These are phyloP conservation scores for Diutina siamensis DNA, from an alignment of 1,139 yeast species.

Conservation along the genomic window DNA sequence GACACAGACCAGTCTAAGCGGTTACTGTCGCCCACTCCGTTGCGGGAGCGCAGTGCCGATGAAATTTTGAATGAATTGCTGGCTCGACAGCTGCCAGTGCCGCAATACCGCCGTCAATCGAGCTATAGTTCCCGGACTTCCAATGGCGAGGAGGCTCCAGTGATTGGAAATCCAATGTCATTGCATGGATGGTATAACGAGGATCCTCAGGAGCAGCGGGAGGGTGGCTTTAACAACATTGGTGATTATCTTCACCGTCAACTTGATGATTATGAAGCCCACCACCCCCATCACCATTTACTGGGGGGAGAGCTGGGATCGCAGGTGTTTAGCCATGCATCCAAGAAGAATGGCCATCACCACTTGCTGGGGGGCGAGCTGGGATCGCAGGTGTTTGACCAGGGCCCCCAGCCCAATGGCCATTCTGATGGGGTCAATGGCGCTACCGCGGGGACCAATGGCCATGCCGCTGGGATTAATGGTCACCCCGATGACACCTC, in stretches of 20 bases:
- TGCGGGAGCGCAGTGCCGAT: constrained; percentile 1
- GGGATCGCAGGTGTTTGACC: too few species aligned
- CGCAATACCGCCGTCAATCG: not conserved
- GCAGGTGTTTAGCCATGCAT: too few species aligned
- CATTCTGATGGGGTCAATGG: not conserved
- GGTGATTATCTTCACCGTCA: not conserved
- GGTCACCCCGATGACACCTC: not conserved
- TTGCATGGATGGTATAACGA: not conserved
- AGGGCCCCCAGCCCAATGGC: too few species aligned
- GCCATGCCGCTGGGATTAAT: not conserved
- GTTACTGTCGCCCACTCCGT: too few species aligned
- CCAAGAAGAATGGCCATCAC: too few species aligned
- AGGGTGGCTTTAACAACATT: not conserved
- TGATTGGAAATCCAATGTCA: not conserved
- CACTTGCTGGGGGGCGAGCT: too few species aligned
- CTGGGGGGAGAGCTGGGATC: too few species aligned
- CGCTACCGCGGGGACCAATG: not conserved
- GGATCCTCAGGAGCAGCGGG: not conserved
- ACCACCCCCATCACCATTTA: too few species aligned
- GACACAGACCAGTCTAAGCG: too few species aligned
- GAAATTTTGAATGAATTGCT: not conserved
- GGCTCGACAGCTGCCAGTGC: not conserved
- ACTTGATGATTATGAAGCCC: not conserved
- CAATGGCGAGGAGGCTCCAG: not conserved
- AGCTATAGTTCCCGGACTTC: too few species aligned